Evolutionary conservation across 305 asterid genomes (phyloP), one percentile per base, ranked within the genome.

Genomic region (Solanum aculeatissimum): DNA sequence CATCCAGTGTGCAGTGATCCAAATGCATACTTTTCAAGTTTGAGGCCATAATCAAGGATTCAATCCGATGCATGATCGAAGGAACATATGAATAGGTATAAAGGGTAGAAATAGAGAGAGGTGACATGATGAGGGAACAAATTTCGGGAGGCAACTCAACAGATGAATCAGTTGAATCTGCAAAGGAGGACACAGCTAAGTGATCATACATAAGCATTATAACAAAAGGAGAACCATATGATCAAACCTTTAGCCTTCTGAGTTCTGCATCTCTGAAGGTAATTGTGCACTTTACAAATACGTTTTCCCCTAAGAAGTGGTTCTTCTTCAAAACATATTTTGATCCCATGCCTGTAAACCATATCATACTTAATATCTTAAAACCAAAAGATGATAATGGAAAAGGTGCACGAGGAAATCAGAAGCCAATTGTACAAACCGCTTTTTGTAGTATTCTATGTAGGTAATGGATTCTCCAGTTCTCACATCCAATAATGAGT

Each of bases 101-200:
- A 62, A 93, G 49, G 16, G 95, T 89, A 23, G 93, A 89, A 8
- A 90, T 57, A 7, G 96, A 87, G 69, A 95, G 58, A 16, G 98
- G 97, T 7, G 97, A 88, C 97, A 94, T 92, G 83, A 95, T n/a
- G 13, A 96, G 84, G 16, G 21, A 81, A 87, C 98, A 95, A 27
- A 96, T 90, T 88, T 96, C 99, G 7, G 97, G 98, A 27, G 99
- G 99, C 85, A 96, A 88, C 82, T 94, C 97, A 38, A 87, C 92
- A 0, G 92, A 83, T 42, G 86, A 82, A 27, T 88, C 85, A 23
- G 91, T 88, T 83, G 87, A 42, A 57, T 91, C 98, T 92, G 91
- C 87, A 72, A 71, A 54, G 7, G 19, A 16, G 72, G 81, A 2
- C 25, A 75, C 16, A 62, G 38, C 38, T 62, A 62, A 62, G 69